Base-by-base conservation (phyloP, 805 yeast species). In the Candida maris region DNA sequence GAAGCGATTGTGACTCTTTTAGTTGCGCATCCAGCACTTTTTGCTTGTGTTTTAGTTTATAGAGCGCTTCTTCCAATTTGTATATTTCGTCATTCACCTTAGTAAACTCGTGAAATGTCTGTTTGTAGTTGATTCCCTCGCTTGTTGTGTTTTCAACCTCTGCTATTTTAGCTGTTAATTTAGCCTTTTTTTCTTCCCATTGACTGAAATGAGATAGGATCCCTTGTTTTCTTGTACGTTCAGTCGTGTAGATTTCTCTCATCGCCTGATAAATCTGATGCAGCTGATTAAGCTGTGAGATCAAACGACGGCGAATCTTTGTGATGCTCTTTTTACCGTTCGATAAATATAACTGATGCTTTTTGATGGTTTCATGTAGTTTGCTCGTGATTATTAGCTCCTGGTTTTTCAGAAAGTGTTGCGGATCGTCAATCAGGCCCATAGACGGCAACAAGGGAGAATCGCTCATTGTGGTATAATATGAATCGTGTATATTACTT, bases 1-100 rank as follows among this genome's bases (percentile, higher is more conserved):
- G 44, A 3, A 75, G 64, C 3, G 79, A 73, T 45, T 71, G 67
- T 1, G 79, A 65, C 14, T 64, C 65, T 18, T 61, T 56, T 19
- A 74, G 54, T 46, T 74, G 79, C 7, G 45, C 35, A 7, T 49
- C 46, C 1, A 75, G 35, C 3, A 63, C 39, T 8, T 38, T 44
- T 34, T 65, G 65, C 48, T 67, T 69, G 3, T 44, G 44, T 29
- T 57, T 60, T n/a, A 73, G 43, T 3, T 45, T 41, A 6, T 34
- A 28, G 20, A 75, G 46, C 24, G 59, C 57, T 6, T 39, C 27
- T 38, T 74, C 75, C 27, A 73, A 45, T 1, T 51, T 52, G 2
- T 26, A 42, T 7, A 75, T 70, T 37, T 72, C 73, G 3, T 30
- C 10, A 38, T 66, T 71, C 3, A 71, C 45, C 1, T 39, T 48